Conservation (phyloP, 495 filamentous ascomycete genomes). For the Penicillium canariense region DNA sequence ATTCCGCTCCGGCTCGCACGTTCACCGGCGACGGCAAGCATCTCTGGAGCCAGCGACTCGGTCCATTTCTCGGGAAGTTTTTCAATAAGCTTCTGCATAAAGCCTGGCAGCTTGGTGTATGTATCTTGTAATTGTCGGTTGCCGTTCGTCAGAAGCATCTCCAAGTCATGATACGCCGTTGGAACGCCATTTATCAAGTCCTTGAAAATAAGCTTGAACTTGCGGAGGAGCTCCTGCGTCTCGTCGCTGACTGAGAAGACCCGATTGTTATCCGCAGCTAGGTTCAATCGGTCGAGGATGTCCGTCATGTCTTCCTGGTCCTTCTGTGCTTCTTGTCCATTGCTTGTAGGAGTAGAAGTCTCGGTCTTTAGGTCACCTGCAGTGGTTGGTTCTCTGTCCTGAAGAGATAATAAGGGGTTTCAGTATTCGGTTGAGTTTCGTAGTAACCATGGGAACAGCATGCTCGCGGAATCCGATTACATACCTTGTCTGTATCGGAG, state of each 20-base stretch:
- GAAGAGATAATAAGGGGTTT: background rate
- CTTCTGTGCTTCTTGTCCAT: slow-evolving; percentile 43
- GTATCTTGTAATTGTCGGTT: slow-evolving; percentile 72
- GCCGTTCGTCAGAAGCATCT: slow-evolving; percentile 73
- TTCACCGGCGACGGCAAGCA: slow-evolving; percentile 72
- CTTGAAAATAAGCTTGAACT: slow-evolving; percentile 85
- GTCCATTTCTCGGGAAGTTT: slow-evolving; percentile 81
- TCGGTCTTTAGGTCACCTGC: slow-evolving; percentile 6
- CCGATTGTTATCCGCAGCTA: slow-evolving; percentile 73
- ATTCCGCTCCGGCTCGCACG: slow-evolving; percentile 65
- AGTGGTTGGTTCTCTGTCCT: slow-evolving; percentile 7
- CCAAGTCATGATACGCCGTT: slow-evolving; percentile 87
- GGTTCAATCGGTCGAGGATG: slow-evolving; percentile 75
- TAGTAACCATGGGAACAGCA: background rate
- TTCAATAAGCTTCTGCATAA: slow-evolving; percentile 83
- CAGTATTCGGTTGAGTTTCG: background rate
- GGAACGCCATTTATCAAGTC: slow-evolving; percentile 90
- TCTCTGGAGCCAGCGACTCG: slow-evolving; percentile 68
- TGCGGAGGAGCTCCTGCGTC: slow-evolving; percentile 71
- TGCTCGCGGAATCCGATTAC: background rate
- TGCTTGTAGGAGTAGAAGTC: slow-evolving; percentile 12
- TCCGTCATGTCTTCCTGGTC: slow-evolving; percentile 75
- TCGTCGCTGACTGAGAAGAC: slow-evolving; percentile 80
- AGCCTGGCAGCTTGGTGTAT: slow-evolving; percentile 73
- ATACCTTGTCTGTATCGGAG: slow-evolving; percentile 40